Evolutionary conservation across 2,329 filamentous ascomycete species (phyloP).

Genomic region (Clarireedia sp.): DNA sequence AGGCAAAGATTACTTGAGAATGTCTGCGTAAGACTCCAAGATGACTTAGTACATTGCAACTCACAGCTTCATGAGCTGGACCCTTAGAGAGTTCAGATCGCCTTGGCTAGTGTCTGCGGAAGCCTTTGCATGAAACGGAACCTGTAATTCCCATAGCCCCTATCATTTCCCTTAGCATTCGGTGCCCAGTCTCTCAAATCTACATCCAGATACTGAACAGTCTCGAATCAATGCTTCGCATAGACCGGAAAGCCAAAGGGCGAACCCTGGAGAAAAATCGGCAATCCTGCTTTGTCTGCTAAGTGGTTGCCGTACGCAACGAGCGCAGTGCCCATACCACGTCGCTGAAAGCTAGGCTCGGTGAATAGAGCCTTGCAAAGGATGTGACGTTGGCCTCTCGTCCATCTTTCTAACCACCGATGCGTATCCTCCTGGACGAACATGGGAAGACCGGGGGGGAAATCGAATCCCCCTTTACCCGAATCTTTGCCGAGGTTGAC

Average conservation of each 20-base stretch:
- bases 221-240: slow-evolving; percentile 4
- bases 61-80: neutral
- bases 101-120: neutral
- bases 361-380: neutral
- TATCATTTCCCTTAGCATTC: slow-evolving; percentile 1
- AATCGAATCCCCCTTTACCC: neutral
- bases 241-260: slow-evolving; percentile 5
- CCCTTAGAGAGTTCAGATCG: neutral
- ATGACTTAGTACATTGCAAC: neutral
- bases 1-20: neutral
- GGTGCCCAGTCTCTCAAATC: slow-evolving; percentile 5
- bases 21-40: neutral
- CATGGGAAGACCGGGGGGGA: neutral
- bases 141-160: slow-evolving; percentile 1
- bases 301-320: neutral
- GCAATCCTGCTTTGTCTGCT: neutral
- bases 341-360: neutral
- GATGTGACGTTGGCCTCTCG: neutral
- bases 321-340: neutral
- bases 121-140: slow-evolving; percentile 4
- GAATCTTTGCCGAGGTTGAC: neutral
- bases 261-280: neutral
- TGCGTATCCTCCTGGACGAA: neutral
- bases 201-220: slow-evolving; percentile 3
- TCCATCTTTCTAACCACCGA: neutral